Base-by-base conservation (phyloP, 768 basidiomycete genomes). In the Collybiopsis confluens region DNA sequence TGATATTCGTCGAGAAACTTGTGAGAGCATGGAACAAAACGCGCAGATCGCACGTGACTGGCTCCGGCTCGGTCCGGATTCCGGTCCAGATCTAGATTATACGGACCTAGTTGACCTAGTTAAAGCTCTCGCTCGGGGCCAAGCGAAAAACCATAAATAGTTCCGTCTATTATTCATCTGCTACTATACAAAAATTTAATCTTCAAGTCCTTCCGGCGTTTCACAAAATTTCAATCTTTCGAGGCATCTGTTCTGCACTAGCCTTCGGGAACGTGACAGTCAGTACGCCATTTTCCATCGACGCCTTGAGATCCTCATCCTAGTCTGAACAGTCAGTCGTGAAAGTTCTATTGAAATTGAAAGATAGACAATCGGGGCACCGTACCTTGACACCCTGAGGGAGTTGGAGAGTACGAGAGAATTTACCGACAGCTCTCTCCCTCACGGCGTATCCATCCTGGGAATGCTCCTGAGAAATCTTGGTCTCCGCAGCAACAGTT, bases 371-470 rank as follows among this genome's bases (percentile, higher is more conserved):
- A 33, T 6, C 13, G 30, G 30, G 13, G 30, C 13, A n/a, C n/a
- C 69, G 58, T 57, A 79, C 83, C 72, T 77, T 78, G 41, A 82
- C 79, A 45, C 76, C 76, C 24, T 68, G 70, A 46, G 82, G 82
- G 5, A 85, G 74, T 52, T 74, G 72, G 47, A 85, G 59, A 8
- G 73, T 74, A 50, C 81, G 68, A 23, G 72, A 63, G 59, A 80
- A 73, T 38, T 64, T 69, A 33, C 82, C 80, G 54, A 67, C 78
- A 40, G 70, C 70, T 28, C 84, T 70, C 67, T 86, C 83, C 53
- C 75, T 72, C 43, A 82, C 68, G 2, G 75, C 72, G 47, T 71
- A 78, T 8, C 72, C 73, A 16, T 65, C 63, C 13, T 70, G 65
- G 16, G 78, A 70, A 27, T 68, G 69, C 21, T 76, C 61, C 24